Evolutionary conservation across 176 grass and related monocot genomes (phyloP), one percentile per base, ranked within the genome.

Genomic region (Ampelocalamus luodianensis): DNA sequence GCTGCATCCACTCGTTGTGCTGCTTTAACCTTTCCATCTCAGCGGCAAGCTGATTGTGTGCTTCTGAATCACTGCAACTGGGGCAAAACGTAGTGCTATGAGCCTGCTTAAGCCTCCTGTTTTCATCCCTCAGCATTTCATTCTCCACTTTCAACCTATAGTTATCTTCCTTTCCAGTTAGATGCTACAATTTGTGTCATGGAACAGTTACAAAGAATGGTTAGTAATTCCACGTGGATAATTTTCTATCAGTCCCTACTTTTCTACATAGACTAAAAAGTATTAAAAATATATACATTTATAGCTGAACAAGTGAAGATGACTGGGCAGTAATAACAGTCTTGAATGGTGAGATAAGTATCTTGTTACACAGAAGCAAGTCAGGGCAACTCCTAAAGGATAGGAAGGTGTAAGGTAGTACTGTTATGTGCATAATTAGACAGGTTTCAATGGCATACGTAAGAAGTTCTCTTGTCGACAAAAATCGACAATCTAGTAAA

Each of bases 141-240:
- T 93, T 95, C 69, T 87, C 86, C 18, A 88, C 72, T 39, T 80
- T 88, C 66, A 95, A 65, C 79, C 67, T 83, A 10, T 82, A 88
- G 53, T 81, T 95, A 39, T 95, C 88, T 75, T 95, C 86, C 20
- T 68, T 90, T 68, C 75, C 86, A 65, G 22, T 80, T 0, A 87
- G 22, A 48, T 79, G 71, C 93, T 95, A 58, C 74, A 84, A 38
- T 54, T 67, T 81, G 44, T 82, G 65, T 9, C 55, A 82, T 46
- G 22, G 58, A 82, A 72, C 24, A 75, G 2, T n/a, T 51, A 68
- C 20, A 51, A 15, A 69, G 18, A 37, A 37, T n/a, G 49, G 4
- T 85, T 61, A 86, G 55, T 32, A 26, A 53, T 79, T 62, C 20
- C 55, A 86, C 17, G 36, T 32, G 65, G 22, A 59, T 20, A 70